Percentiles rank a stretch among this genome's conserved stretches.
These are phyloP conservation scores for Ogataea angusta DNA, from an alignment of 805 yeast species.

Conservation along the genomic window DNA sequence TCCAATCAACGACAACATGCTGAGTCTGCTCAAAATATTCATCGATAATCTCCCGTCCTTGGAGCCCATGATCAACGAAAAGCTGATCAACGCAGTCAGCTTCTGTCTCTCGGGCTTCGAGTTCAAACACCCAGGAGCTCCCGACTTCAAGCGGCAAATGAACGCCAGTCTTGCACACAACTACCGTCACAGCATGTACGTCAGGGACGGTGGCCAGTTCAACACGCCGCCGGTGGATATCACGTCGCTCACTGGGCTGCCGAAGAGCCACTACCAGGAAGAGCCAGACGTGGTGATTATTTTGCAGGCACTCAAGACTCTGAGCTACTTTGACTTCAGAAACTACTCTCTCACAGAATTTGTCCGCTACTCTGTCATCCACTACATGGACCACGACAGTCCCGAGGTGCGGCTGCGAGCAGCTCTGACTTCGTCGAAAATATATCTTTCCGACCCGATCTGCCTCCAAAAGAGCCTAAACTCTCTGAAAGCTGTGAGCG, in stretches of 20 bases:
- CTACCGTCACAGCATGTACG: slow-evolving; percentile 70
- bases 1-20: slow-evolving; percentile 79
- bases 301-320: slow-evolving; percentile 74
- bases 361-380: slow-evolving; percentile 78
- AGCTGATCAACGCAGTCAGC: slow-evolving; percentile 68
- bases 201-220: slow-evolving; percentile 57
- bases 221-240: slow-evolving; percentile 18
- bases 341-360: slow-evolving; percentile 81
- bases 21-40: slow-evolving; percentile 65
- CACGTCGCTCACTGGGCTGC: slow-evolving; percentile 20
- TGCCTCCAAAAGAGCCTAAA: slow-evolving; percentile 77
- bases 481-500: slow-evolving; percentile 78
- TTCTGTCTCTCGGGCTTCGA: slow-evolving; percentile 75
- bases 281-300: slow-evolving; percentile 43
- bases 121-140: slow-evolving; percentile 84
- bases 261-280: slow-evolving; percentile 23
- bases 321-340: slow-evolving; percentile 70
- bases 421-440: slow-evolving; percentile 74
- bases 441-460: slow-evolving; percentile 78
- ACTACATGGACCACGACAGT: slow-evolving; percentile 77
- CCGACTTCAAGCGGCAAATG: slow-evolving; percentile 58
- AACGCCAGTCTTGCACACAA: slow-evolving; percentile 66
- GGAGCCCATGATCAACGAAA: slow-evolving; percentile 66
- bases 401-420: slow-evolving; percentile 81
- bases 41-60: slow-evolving; percentile 76